Percentiles rank a stretch among this genome's conserved stretches.
phyloP scores from a whole-genome alignment of 2,329 filamentous ascomycete genomes.

The Botrytis hyacinthi region DNA sequence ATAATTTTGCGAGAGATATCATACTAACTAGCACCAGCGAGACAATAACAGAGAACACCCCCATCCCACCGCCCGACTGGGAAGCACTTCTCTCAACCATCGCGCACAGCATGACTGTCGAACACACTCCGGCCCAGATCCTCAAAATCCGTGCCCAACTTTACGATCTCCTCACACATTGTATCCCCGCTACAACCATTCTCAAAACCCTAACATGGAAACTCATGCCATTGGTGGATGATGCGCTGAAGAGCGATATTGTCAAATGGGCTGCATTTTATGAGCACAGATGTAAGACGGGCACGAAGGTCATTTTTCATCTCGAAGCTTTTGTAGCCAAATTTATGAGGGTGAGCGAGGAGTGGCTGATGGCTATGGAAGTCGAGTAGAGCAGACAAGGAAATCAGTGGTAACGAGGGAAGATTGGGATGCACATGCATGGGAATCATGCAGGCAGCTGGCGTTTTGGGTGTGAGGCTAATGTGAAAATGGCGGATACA shows the following conservation, averaged over 20 bases:
- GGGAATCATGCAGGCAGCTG: background rate
- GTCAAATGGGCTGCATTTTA: slow-evolving; percentile 97
- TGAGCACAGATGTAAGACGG: slow-evolving; percentile 89
- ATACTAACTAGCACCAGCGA: slow-evolving; percentile 56
- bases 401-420: too few species aligned
- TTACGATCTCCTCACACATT: slow-evolving; percentile 96
- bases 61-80: slow-evolving; percentile 95
- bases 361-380: slow-evolving; percentile 86
- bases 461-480: background rate
- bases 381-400: slow-evolving; percentile 41
- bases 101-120: slow-evolving; percentile 88
- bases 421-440: background rate
- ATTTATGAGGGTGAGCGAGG: slow-evolving; percentile 95
- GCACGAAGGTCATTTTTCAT: slow-evolving; percentile 96
- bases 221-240: slow-evolving; percentile 81
- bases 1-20: background rate
- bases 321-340: slow-evolving; percentile 97
- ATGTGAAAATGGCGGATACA: slow-evolving; percentile 3
- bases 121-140: slow-evolving; percentile 87
- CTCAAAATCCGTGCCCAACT: slow-evolving; percentile 86
- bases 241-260: slow-evolving; percentile 84
- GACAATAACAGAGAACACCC: slow-evolving; percentile 81
- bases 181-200: slow-evolving; percentile 91
- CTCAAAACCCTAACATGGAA: slow-evolving; percentile 95
- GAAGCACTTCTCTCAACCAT: slow-evolving; percentile 86